Conservation (phyloP, 345 rosid genomes). For the Pistacia vera region DNA sequence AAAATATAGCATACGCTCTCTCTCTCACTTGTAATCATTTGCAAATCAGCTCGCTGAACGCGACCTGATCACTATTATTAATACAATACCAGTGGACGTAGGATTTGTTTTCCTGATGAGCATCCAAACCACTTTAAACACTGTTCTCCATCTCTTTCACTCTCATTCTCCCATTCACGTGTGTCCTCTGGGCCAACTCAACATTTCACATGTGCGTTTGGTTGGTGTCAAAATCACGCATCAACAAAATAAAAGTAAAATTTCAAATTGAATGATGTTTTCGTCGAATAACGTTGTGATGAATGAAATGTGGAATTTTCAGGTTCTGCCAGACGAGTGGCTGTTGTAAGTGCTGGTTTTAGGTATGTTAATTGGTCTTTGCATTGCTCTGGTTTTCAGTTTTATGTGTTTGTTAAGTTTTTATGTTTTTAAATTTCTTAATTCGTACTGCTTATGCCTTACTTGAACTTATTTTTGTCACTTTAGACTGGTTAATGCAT, state of each 20-base stretch:
- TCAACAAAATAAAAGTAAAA: neutral
- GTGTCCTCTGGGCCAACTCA: too few species aligned
- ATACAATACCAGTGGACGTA: too few species aligned
- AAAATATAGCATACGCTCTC: too few species aligned
- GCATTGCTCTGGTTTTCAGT: neutral
- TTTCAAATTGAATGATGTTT: neutral
- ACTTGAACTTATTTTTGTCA: neutral
- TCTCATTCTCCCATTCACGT: too few species aligned
- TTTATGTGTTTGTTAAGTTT: neutral
- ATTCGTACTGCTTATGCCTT: neutral
- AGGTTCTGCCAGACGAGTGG: conserved; percentile 61
- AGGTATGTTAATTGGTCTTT: conserved; percentile 41
- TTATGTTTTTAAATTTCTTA: neutral
- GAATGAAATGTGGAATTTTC: conserved; percentile 13
- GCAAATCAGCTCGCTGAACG: too few species aligned
- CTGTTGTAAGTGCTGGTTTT: conserved; percentile 87
- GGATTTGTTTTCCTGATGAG: too few species aligned
- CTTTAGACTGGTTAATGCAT: neutral
- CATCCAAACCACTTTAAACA: too few species aligned
- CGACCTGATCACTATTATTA: too few species aligned
- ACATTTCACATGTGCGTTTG: too few species aligned
- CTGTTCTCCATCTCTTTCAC: too few species aligned
- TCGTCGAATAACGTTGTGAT: neutral
- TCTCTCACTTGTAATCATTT: too few species aligned
- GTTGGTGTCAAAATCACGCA: too few species aligned